These are phyloP conservation scores for Thelonectria blattea DNA, from an alignment of 2,329 filamentous ascomycete species.

Conservation along the genomic window DNA sequence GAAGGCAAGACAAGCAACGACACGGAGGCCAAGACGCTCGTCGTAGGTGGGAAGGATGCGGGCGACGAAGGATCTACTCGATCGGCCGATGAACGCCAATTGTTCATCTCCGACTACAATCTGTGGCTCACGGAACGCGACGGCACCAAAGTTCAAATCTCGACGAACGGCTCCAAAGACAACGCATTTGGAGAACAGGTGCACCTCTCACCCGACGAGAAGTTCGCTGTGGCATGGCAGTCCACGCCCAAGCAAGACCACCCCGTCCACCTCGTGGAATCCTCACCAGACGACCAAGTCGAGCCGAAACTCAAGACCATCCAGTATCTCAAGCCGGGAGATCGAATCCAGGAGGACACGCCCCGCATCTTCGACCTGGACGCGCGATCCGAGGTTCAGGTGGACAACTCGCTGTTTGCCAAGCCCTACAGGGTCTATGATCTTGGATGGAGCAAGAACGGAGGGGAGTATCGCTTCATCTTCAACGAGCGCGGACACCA, in stretches of 20 bases:
- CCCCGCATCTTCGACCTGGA: conserved; percentile 37
- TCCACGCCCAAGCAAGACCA: conserved; percentile 29
- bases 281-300: conserved; percentile 37
- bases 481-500: conserved; percentile 40
- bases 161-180: conserved; percentile 25
- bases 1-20: neutral
- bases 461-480: conserved; percentile 36
- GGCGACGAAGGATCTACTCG: neutral
- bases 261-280: conserved; percentile 32
- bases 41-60: neutral
- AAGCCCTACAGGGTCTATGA: conserved; percentile 31
- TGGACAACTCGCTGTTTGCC: conserved; percentile 32
- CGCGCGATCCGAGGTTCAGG: conserved; percentile 26
- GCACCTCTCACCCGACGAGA: conserved; percentile 24
- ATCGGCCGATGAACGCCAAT: neutral
- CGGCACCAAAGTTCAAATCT: conserved; percentile 22
- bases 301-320: conserved; percentile 33
- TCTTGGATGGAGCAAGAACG: conserved; percentile 34
- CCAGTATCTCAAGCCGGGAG: conserved; percentile 38
- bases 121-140: conserved; percentile 16
- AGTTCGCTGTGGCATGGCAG: conserved; percentile 33
- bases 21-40: neutral
- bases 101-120: conserved; percentile 19
- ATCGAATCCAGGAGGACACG: conserved; percentile 31
- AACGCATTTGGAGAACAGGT: conserved; percentile 30